Base-by-base conservation (phyloP, 2,329 filamentous ascomycete species). In the Aureobasidium sp. region DNA sequence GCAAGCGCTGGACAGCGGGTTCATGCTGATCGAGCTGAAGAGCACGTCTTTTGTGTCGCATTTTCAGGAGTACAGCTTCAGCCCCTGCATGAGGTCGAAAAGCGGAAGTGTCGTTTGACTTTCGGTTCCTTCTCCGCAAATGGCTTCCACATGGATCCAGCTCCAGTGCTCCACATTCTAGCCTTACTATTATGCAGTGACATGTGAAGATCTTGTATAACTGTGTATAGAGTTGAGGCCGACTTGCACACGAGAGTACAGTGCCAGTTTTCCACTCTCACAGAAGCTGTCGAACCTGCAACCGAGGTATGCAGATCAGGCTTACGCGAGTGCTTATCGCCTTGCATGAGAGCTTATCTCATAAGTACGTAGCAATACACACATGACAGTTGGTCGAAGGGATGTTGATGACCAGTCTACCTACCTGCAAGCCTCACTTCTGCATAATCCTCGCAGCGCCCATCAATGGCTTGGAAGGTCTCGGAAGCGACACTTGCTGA, bases 401-500 rank as follows among this genome's bases (percentile, higher is more conserved):
- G 39, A 45, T 29, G 27, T 48, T 32, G 41, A 45, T 32, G 39
- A 10, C 25, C 25, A 34, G 37, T 29, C 41, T 37, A 5, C 21
- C 29, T 9, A 44, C 21, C 5, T 39, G 10, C n/a, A 7, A 29
- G 53, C 34, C 16, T 34, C 36, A 25, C 13, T 16, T 30, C 6
- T 16, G 45, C 27, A n/a, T 32, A 4, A n/a, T n/a, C 10, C 5
- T 57, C 39, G 21, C 36, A 45, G 27, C 14, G 30, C 25, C 11
- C 37, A 36, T 9, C 39, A 37, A 58, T 58, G 54, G n/a, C 41
- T 58, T 58, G 54, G 54, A 58, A 47, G 29, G 14, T 58, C 5
- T 58, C 57, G 37, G 16, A 59, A 49, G 57, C 57, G 27, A 49
- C 57, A 49, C 45, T 59, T 11, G 57, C 58, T 7, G 58, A 61